Conservation (phyloP, 257 asterid genomes). For the Henckelia pumila region DNA sequence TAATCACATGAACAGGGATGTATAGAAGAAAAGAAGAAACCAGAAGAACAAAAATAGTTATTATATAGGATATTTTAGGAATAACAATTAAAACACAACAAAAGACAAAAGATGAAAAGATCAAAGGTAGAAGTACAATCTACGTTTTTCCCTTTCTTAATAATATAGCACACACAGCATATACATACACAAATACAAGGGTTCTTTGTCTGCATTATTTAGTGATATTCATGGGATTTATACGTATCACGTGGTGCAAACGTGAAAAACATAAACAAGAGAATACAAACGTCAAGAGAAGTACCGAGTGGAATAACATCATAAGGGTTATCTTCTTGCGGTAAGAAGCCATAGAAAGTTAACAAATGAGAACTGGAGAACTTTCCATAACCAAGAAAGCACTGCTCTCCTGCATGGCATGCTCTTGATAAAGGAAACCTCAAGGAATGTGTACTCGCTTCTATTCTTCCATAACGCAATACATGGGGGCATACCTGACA, state of each 20-base stretch:
- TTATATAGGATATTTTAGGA: not conserved
- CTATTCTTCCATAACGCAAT: conserved; percentile 72
- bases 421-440: conserved; percentile 77
- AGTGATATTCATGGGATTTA: too few species aligned
- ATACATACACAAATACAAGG: too few species aligned
- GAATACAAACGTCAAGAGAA: conserved; percentile 17
- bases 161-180: not conserved
- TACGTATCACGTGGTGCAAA: too few species aligned
- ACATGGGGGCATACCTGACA: conserved; percentile 80
- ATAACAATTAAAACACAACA: not conserved
- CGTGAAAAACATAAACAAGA: not conserved
- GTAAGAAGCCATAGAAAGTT: conserved; percentile 89
- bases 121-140: not conserved
- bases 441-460: conserved; percentile 53
- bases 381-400: conserved; percentile 87
- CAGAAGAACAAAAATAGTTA: too few species aligned
- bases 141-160: not conserved
- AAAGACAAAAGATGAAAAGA: not conserved
- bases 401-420: conserved; percentile 76
- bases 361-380: conserved; percentile 81
- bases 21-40: too few species aligned
- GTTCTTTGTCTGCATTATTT: too few species aligned
- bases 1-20: too few species aligned
- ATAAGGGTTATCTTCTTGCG: conserved; percentile 67
- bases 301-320: conserved; percentile 88